phyloP scores from a whole-genome alignment of 371 early-diverging fungal genomes.

The Haplosporangium sp. region DNA sequence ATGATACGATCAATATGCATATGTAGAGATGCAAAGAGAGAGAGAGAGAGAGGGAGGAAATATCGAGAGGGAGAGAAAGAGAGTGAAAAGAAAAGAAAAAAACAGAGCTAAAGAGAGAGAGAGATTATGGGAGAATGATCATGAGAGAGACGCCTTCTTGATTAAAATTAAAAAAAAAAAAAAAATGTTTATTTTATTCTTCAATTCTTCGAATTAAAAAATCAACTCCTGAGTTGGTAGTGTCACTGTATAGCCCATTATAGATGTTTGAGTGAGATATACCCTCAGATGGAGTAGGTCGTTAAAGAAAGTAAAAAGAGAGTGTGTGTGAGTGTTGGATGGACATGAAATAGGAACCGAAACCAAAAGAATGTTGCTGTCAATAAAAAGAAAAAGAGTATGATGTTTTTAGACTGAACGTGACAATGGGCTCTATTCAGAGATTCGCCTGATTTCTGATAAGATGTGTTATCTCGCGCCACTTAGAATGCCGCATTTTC shows the following conservation, averaged over 20 bases:
- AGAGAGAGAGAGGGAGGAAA: conserved; percentile 9
- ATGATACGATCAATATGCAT: too few species aligned
- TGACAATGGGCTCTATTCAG: conserved; percentile 10
- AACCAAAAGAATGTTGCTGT: background rate
- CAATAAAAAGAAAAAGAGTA: too few species aligned
- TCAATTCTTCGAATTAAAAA: too few species aligned
- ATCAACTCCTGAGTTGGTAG: too few species aligned
- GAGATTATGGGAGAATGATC: too few species aligned
- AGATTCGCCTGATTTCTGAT: conserved; percentile 23
- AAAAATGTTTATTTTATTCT: too few species aligned
- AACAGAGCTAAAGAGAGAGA: background rate
- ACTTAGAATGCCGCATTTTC: conserved; percentile 7
- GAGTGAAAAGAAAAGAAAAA: background rate
- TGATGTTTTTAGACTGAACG: background rate
- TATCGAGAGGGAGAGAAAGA: background rate
- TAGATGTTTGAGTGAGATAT: background rate
- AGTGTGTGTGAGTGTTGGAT: too few species aligned
- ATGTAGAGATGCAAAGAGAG: too few species aligned
- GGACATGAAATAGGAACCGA: background rate
- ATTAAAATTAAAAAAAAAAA: too few species aligned
- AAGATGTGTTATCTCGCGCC: conserved; percentile 28
- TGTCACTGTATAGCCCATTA: too few species aligned
- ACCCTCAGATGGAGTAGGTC: background rate
- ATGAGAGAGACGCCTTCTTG: too few species aligned
- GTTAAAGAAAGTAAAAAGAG: too few species aligned